Percentiles rank a stretch among this genome's conserved stretches.
These are phyloP conservation scores for Ophiostoma ips DNA, from an alignment of 2,329 filamentous ascomycete species.

Conservation along the genomic window DNA sequence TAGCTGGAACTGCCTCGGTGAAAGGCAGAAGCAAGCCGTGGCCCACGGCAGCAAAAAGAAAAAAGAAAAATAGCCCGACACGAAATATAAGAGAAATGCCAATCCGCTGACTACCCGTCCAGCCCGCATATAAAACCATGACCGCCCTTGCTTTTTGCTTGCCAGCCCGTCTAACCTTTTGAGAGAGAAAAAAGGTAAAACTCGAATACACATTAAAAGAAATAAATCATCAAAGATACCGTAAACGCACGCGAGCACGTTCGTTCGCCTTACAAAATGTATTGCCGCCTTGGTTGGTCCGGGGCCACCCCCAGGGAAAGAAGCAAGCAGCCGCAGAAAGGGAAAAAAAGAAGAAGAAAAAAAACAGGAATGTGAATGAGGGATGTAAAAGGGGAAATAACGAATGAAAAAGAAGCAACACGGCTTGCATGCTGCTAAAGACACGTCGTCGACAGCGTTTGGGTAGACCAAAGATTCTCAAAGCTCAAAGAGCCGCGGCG, in stretches of 20 bases:
- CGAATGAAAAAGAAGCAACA: not conserved
- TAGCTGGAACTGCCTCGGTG: too few relatives aligned
- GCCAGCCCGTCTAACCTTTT: not conserved
- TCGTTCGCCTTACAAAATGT: not conserved
- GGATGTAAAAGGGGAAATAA: not conserved
- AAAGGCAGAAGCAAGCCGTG: too few relatives aligned
- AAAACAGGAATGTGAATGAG: not conserved
- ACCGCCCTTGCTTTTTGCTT: too few relatives aligned
- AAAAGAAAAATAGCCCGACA: not conserved
- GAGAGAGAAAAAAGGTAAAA: not conserved
- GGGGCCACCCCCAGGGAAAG: not conserved
- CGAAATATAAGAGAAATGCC: not conserved
- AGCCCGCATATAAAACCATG: not conserved
- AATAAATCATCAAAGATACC: not conserved
- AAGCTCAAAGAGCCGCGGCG: slow-evolving; percentile 9
- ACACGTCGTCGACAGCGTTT: not conserved
- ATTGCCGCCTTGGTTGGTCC: not conserved
- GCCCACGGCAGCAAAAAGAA: too few relatives aligned
- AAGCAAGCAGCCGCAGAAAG: not conserved
- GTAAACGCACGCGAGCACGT: not conserved
- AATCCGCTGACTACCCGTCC: not conserved
- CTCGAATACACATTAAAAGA: not conserved
- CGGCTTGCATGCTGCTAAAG: not conserved
- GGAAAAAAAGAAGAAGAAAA: not conserved
- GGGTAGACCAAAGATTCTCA: too few relatives aligned